Evolutionary conservation across 2,329 filamentous ascomycete species (phyloP).

Genomic region (Penicillium sp.): DNA sequence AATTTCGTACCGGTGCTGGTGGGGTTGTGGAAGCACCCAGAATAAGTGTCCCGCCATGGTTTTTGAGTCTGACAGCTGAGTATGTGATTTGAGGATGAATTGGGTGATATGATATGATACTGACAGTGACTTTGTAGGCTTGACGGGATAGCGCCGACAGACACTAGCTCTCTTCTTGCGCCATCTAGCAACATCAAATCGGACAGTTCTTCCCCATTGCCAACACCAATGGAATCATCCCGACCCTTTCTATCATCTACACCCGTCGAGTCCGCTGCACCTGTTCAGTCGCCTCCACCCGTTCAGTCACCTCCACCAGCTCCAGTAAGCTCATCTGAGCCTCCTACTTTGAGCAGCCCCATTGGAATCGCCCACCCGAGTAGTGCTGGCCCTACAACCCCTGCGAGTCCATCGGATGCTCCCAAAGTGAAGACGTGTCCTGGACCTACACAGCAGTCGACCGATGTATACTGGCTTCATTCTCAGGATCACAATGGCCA

Average conservation of each 20-base stretch:
- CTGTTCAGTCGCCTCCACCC: neutral
- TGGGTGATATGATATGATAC: neutral
- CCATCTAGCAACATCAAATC: neutral
- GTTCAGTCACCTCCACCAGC: neutral
- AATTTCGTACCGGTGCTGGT: neutral
- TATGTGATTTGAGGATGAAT: constrained; percentile 2
- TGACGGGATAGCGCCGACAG: neutral
- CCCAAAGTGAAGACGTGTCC: constrained; percentile 27
- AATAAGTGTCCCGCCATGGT: constrained; percentile 17
- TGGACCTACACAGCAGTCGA: constrained; percentile 10
- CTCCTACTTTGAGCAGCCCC: neutral
- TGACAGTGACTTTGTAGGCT: neutral
- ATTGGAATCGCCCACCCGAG: neutral
- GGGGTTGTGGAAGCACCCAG: neutral
- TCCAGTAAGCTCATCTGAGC: neutral
- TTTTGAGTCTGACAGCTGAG: constrained; percentile 11
- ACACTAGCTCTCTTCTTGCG: neutral
- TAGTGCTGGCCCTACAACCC: neutral
- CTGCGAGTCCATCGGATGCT: neutral
- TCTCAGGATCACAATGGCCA: constrained; percentile 34
- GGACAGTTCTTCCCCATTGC: neutral
- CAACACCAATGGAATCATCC: neutral
- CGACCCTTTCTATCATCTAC: neutral
- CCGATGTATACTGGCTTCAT: constrained; percentile 34
- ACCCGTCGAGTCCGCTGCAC: neutral